Evolutionary conservation across 2,329 filamentous ascomycete genomes (phyloP).

Genomic region (Pyrenochaeta sp.): DNA sequence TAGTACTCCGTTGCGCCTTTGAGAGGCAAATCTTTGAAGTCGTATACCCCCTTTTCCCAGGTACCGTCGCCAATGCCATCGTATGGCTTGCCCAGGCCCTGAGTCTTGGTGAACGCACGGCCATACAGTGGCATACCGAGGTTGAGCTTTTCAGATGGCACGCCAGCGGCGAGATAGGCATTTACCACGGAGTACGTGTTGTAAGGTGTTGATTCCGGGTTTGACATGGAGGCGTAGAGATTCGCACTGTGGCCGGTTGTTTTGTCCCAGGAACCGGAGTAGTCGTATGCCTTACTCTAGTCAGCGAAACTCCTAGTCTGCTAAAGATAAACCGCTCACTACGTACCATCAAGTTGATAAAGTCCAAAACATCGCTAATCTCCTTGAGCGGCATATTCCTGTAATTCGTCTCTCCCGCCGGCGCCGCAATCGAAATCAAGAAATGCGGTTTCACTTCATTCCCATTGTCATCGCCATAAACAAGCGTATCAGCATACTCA

Average conservation of each 20-base stretch:
- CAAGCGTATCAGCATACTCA: constrained; percentile 49
- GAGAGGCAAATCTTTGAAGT: constrained; percentile 85
- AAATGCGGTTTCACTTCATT: constrained; percentile 49
- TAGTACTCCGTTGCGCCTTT: constrained; percentile 69
- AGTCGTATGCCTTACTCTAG: constrained; percentile 54
- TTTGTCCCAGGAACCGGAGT: constrained; percentile 80
- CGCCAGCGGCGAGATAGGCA: constrained; percentile 69
- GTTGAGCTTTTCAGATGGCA: constrained; percentile 77
- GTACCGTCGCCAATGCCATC: constrained; percentile 78
- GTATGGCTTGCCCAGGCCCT: constrained; percentile 75
- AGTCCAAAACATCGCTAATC: constrained; percentile 56
- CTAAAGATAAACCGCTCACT: background rate
- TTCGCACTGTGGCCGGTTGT: constrained; percentile 82
- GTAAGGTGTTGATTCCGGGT: constrained; percentile 77
- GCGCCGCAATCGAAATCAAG: constrained; percentile 55
- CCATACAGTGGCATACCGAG: constrained; percentile 94
- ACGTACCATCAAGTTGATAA: constrained; percentile 59
- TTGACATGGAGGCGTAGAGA: constrained; percentile 66
- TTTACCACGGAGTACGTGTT: constrained; percentile 75
- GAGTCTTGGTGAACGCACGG: constrained; percentile 80
- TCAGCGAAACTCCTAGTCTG: background rate
- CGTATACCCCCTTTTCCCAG: constrained; percentile 81
- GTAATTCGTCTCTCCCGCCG: constrained; percentile 55
- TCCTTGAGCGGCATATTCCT: constrained; percentile 51
- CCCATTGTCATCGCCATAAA: constrained; percentile 17